These are phyloP conservation scores for Tetrapyrgos nigripes DNA, from an alignment of 1,284 basidiomycete species.

Conservation along the genomic window DNA sequence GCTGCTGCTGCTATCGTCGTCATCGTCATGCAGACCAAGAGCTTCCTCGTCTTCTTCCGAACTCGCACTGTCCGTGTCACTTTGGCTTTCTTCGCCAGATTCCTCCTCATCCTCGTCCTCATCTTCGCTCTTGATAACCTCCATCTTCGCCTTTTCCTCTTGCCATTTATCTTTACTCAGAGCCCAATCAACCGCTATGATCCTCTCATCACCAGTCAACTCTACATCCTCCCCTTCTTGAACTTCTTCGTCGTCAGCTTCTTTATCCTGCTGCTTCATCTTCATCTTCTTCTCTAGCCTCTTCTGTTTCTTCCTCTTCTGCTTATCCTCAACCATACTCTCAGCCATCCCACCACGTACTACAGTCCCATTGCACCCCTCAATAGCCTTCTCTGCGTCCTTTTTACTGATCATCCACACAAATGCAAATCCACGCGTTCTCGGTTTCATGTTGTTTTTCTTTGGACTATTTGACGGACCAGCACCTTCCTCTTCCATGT, in stretches of 20 bases:
- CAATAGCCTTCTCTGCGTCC: constrained; percentile 88
- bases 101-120: constrained; percentile 45
- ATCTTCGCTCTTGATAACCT: constrained; percentile 43
- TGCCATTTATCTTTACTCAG: constrained; percentile 94
- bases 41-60: constrained; percentile 31
- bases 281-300: constrained; percentile 64
- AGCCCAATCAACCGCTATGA: constrained; percentile 97
- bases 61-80: constrained; percentile 12
- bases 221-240: constrained; percentile 41
- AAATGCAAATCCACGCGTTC: constrained; percentile 91
- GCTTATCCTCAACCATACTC: constrained; percentile 71
- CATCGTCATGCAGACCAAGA: constrained; percentile 50
- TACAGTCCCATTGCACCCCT: constrained; percentile 82
- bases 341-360: constrained; percentile 74
- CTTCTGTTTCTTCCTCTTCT: constrained; percentile 75
- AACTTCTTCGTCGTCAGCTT: constrained; percentile 41
- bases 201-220: constrained; percentile 58
- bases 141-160: constrained; percentile 71
- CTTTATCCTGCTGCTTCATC: constrained; percentile 40
- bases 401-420: constrained; percentile 92
- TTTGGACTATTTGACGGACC: neutral
- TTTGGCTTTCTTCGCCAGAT: neutral
- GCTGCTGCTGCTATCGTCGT: constrained; percentile 31
- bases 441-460: constrained; percentile 35
- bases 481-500: constrained; percentile 29